Conservation (phyloP, 2,329 filamentous ascomycete species). For the Aspergillus unguis region DNA sequence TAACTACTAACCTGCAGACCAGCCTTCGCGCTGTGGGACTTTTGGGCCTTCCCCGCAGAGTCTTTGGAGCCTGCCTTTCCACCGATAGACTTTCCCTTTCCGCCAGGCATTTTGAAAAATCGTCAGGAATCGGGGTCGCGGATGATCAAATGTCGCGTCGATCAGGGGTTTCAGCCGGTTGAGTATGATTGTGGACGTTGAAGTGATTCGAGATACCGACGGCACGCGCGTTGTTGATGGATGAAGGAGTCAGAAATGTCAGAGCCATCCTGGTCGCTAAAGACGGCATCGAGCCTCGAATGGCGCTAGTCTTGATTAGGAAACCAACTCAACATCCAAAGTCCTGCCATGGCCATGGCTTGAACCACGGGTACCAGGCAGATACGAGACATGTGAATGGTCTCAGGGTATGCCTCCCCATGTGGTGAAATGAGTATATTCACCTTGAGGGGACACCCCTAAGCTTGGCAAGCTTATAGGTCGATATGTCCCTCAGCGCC, state of each 20-base stretch:
- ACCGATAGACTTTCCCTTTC: slow-evolving; percentile 89
- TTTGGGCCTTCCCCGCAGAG: slow-evolving; percentile 82
- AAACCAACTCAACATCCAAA: slow-evolving; percentile 20
- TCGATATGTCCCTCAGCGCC: background rate
- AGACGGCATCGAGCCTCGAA: slow-evolving; percentile 27
- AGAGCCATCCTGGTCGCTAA: slow-evolving; percentile 37
- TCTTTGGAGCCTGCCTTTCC: slow-evolving; percentile 88
- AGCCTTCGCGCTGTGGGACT: slow-evolving; percentile 88
- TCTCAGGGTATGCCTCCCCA: too few relatives aligned
- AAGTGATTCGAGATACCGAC: slow-evolving; percentile 26
- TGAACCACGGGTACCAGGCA: slow-evolving; percentile 5
- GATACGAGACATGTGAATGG: too few relatives aligned
- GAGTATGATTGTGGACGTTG: slow-evolving; percentile 27
- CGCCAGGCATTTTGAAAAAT: slow-evolving; percentile 64
- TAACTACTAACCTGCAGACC: slow-evolving; percentile 78
- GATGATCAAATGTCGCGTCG: slow-evolving; percentile 27
- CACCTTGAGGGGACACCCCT: background rate
- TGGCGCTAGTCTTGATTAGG: slow-evolving; percentile 38
- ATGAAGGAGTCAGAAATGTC: slow-evolving; percentile 42
- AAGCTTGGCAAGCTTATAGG: background rate
- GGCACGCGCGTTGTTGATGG: slow-evolving; percentile 43
- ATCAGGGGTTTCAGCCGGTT: slow-evolving; percentile 20
- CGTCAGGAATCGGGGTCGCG: slow-evolving; percentile 26
- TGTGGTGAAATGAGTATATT: background rate
- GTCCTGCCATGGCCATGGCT: slow-evolving; percentile 13